Percentiles rank a stretch among this genome's conserved stretches.
These are phyloP conservation scores for Dothiorella sarmentorum DNA, from an alignment of 2,329 filamentous ascomycete species.

Conservation along the genomic window DNA sequence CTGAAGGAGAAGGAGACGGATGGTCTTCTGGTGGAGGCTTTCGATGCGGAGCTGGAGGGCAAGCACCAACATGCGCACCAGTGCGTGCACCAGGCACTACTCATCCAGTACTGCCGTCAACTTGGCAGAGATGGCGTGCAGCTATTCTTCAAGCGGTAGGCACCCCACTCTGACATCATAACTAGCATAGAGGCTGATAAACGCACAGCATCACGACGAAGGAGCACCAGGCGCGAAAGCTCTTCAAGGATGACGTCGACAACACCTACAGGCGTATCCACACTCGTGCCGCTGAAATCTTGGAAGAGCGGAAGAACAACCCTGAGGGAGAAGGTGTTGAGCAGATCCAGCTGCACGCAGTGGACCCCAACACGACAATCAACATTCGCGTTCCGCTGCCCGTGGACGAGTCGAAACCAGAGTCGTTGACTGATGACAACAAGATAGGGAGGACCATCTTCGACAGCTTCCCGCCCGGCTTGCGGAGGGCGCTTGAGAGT, in stretches of 20 bases:
- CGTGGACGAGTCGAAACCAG: slow-evolving; percentile 33
- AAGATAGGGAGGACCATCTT: slow-evolving; percentile 73
- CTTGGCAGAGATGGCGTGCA: slow-evolving; percentile 83
- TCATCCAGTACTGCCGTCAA: slow-evolving; percentile 91
- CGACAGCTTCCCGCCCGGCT: slow-evolving; percentile 74
- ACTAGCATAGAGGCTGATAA: neutral
- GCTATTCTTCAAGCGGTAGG: slow-evolving; percentile 84
- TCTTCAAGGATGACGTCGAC: slow-evolving; percentile 91
- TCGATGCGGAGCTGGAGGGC: slow-evolving; percentile 77
- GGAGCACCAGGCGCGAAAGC: slow-evolving; percentile 82
- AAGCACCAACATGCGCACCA: slow-evolving; percentile 74
- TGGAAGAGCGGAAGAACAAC: slow-evolving; percentile 51
- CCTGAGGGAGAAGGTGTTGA: slow-evolving; percentile 67
- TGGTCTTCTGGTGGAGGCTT: slow-evolving; percentile 84
- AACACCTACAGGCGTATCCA: slow-evolving; percentile 82
- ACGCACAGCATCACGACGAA: slow-evolving; percentile 67
- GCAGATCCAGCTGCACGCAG: slow-evolving; percentile 95
- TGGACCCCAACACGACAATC: slow-evolving; percentile 84
- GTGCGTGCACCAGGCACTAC: slow-evolving; percentile 87
- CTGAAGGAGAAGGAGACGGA: slow-evolving; percentile 84
- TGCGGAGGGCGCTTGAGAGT: slow-evolving; percentile 80
- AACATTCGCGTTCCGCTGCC: slow-evolving; percentile 76
- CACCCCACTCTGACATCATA: neutral
- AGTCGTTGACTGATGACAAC: slow-evolving; percentile 41
- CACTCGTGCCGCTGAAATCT: slow-evolving; percentile 70